Evolutionary conservation across 164 flowering plant species (phyloP).

Genomic region (Liriodendron chinense): DNA sequence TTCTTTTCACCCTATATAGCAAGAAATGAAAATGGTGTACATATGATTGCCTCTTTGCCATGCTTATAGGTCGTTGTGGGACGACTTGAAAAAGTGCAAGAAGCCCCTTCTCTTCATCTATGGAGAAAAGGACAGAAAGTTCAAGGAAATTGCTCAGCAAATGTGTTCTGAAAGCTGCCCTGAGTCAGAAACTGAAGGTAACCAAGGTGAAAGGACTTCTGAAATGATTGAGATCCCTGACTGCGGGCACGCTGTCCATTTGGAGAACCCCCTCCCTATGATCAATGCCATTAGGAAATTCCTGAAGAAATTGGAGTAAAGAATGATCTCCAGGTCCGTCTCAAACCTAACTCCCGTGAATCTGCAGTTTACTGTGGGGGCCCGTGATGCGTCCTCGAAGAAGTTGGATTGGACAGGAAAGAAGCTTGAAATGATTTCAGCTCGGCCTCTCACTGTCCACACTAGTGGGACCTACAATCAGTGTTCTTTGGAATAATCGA

Average conservation of each 20-base stretch:
- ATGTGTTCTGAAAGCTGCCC: slow-evolving; percentile 40
- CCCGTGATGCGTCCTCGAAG: no score
- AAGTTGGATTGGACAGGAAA: no score
- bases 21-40: no score
- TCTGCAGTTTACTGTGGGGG: no score
- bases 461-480: no score
- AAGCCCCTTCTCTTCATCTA: slow-evolving; percentile 56
- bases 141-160: slow-evolving; percentile 52
- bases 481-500: no score
- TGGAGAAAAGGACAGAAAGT: slow-evolving; percentile 83
- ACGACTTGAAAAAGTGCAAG: slow-evolving; percentile 58
- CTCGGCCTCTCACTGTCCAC: no score
- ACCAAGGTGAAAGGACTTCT: slow-evolving; percentile 4
- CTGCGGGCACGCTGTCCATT: slow-evolving; percentile 89
- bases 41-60: slow-evolving; percentile 1
- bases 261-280: slow-evolving; percentile 76
- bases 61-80: slow-evolving; percentile 73
- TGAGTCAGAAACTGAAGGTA: slow-evolving; percentile 11
- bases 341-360: no score
- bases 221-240: slow-evolving; percentile 54
- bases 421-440: no score
- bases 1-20: no score
- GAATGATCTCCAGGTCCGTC: no score
- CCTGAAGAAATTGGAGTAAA: slow-evolving; percentile 17
- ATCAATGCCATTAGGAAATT: slow-evolving; percentile 53